Percentiles rank a stretch among this genome's conserved stretches.
These are phyloP conservation scores for Dysphania ambrosioides DNA, from an alignment of 148 eudicot species.

Conservation along the genomic window DNA sequence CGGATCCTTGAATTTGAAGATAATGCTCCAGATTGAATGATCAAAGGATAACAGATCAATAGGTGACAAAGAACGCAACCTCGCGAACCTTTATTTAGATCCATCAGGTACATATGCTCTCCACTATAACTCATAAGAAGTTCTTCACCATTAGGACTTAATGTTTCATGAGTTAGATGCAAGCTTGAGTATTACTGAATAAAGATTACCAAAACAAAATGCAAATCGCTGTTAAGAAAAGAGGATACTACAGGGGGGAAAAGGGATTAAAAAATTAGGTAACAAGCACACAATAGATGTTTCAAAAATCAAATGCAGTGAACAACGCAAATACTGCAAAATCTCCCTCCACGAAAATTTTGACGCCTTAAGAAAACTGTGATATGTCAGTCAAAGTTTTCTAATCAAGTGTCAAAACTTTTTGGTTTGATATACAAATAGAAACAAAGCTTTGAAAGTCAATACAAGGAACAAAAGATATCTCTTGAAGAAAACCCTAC, in stretches of 20 bases:
- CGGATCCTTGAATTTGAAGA: neutral
- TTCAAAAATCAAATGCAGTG: neutral
- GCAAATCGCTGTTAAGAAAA: too few relatives aligned
- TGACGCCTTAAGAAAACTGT: too few relatives aligned
- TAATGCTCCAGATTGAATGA: neutral
- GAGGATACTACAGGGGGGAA: too few relatives aligned
- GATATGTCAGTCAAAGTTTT: too few relatives aligned
- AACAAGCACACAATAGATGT: neutral
- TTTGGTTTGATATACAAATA: too few relatives aligned
- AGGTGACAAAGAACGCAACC: neutral
- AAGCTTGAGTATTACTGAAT: conserved; percentile 68
- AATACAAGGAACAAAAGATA: too few relatives aligned
- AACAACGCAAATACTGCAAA: neutral
- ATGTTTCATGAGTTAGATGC: conserved; percentile 88
- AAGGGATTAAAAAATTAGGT: too few relatives aligned
- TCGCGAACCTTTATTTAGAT: conserved; percentile 63
- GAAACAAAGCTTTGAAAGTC: too few relatives aligned
- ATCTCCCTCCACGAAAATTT: neutral
- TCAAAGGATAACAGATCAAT: neutral
- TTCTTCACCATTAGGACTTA: conserved; percentile 92
- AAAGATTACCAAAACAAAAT: neutral
- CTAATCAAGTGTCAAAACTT: too few relatives aligned
- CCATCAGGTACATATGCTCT: conserved; percentile 93
- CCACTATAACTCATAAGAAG: conserved; percentile 90
- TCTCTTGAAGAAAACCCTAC: too few relatives aligned